Conservation (phyloP, 2,329 filamentous ascomycete species). For the Fusarium beomiforme region DNA sequence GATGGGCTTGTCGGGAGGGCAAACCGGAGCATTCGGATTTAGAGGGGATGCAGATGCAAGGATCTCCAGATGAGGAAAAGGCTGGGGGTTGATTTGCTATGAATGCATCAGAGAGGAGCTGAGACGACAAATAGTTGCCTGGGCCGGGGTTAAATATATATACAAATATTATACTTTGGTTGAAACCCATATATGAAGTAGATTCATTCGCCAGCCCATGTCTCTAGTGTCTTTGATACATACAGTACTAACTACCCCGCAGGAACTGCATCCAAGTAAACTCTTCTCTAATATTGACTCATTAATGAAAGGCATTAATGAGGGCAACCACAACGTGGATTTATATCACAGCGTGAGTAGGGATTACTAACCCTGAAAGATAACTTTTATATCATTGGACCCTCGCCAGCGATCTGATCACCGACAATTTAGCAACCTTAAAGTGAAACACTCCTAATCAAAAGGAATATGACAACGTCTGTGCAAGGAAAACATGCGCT, state of each 20-base stretch:
- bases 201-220: slow-evolving; percentile 3
- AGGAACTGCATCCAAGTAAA: slow-evolving; percentile 5
- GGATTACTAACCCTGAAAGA: background rate
- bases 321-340: background rate
- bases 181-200: background rate
- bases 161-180: background rate
- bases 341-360: background rate
- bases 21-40: slow-evolving; percentile 60
- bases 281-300: background rate
- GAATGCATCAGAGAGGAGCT: background rate
- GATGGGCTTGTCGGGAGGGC: slow-evolving; percentile 61
- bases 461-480: slow-evolving; percentile 36
- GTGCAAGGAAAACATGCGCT: slow-evolving; percentile 37
- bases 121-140: background rate
- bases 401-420: background rate
- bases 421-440: background rate
- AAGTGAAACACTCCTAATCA: background rate
- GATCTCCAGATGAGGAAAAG: slow-evolving; percentile 44
- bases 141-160: background rate
- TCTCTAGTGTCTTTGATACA: slow-evolving; percentile 19
- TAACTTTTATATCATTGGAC: background rate
- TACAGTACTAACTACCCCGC: slow-evolving; percentile 18
- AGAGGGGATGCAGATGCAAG: slow-evolving; percentile 18
- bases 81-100: slow-evolving; percentile 9
- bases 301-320: background rate